These are phyloP conservation scores for Linnemannia hyalina DNA, from an alignment of 192 early-diverging fungal species.

Conservation along the genomic window DNA sequence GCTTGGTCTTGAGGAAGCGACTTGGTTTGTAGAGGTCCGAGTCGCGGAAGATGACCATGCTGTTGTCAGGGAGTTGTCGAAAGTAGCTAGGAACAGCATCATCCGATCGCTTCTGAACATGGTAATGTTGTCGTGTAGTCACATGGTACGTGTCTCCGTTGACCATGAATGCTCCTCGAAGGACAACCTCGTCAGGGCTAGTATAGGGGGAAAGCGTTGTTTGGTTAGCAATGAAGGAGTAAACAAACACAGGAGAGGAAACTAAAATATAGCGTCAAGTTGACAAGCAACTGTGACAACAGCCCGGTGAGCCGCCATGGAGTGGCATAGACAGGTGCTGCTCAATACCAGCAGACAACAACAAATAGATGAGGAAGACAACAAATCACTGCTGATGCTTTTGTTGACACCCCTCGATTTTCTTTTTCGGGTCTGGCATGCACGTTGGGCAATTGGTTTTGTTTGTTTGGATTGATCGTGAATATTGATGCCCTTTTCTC, in stretches of 20 bases:
- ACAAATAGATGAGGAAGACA: background rate
- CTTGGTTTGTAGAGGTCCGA: slow-evolving; percentile 48
- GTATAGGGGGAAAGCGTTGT: background rate
- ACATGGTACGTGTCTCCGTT: slow-evolving; percentile 46
- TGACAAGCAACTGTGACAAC: background rate
- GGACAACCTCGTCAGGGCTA: slow-evolving; percentile 14
- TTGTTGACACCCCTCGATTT: background rate
- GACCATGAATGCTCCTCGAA: slow-evolving; percentile 49
- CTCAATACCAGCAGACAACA: background rate
- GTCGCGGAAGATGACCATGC: slow-evolving; percentile 42
- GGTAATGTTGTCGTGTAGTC: slow-evolving; percentile 34
- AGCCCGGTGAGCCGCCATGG: background rate
- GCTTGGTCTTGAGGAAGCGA: background rate
- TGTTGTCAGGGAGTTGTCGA: background rate
- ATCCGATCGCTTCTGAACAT: slow-evolving; percentile 41
- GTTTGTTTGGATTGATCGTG: background rate
- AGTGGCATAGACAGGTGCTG: too few relatives aligned
- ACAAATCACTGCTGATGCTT: slow-evolving; percentile 7
- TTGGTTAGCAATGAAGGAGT: background rate
- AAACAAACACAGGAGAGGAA: background rate
- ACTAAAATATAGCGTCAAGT: background rate
- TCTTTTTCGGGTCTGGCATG: background rate
- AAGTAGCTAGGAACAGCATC: slow-evolving; percentile 24
- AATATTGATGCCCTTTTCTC: background rate
- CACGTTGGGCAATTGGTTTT: background rate